Evolutionary conservation across 2,329 filamentous ascomycete genomes (phyloP).

Genomic region (Phaeosphaeriaceae sp.): DNA sequence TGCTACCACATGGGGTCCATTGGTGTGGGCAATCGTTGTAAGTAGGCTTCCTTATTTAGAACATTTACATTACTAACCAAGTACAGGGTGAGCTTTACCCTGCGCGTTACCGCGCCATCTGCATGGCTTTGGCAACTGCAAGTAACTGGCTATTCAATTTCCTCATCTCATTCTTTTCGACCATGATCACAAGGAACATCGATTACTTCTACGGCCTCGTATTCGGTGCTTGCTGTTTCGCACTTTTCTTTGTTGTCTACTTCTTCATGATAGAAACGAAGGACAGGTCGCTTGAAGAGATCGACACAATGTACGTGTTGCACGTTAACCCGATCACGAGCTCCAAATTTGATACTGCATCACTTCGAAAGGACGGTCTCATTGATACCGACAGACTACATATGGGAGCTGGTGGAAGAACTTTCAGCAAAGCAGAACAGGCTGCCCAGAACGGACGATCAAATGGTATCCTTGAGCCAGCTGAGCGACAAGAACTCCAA

Average conservation of each 20-base stretch:
- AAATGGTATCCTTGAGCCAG: constrained; percentile 29
- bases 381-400: constrained; percentile 42
- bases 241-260: constrained; percentile 71
- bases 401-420: constrained; percentile 40
- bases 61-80: background rate
- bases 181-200: constrained; percentile 75
- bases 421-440: constrained; percentile 43
- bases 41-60: background rate
- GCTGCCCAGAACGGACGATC: constrained; percentile 28
- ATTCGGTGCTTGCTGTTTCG: constrained; percentile 72
- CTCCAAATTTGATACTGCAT: constrained; percentile 55
- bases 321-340: constrained; percentile 70
- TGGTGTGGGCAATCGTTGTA: constrained; percentile 71
- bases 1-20: constrained; percentile 72
- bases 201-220: constrained; percentile 77
- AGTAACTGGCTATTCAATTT: constrained; percentile 57
- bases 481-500: constrained; percentile 31
- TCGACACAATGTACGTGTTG: constrained; percentile 74
- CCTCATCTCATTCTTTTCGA: constrained; percentile 72
- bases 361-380: constrained; percentile 38
- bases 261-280: constrained; percentile 81
- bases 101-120: constrained; percentile 58
- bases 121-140: constrained; percentile 54
- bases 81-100: constrained; percentile 66
- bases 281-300: constrained; percentile 76